Base-by-base conservation (phyloP, 805 yeast species). In the Metschnikowia bowlesiae region DNA sequence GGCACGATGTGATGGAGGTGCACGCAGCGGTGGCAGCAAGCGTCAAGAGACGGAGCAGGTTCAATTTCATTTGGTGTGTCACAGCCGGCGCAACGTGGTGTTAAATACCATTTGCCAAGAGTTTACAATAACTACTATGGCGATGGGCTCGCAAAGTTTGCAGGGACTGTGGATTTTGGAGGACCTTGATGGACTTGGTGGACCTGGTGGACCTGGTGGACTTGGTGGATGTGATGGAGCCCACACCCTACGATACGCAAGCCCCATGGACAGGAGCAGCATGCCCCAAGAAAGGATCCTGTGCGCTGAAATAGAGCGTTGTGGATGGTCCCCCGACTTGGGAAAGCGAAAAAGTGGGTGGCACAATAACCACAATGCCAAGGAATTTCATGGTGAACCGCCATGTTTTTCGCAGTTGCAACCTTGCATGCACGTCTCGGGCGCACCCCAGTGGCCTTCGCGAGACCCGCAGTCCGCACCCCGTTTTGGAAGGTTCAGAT, bases 1-100 rank as follows among this genome's bases (percentile, higher is more conserved):
- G 52, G 46, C 52, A 49, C 10, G 40, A 41, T 10, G 49, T 45
- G 29, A 49, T 33, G 16, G 51, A 44, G 22, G 16, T 28, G 16
- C 40, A 47, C 8, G n/a, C 32, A 8, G 32, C 48, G 16, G 46
- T 13, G n/a, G 39, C 39, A 22, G 28, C 14, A n/a, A 28, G 14
- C 14, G 35, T 8, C 39, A 44, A 44, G 7, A 28, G 22, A 33
- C 14, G 16, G 43, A 39, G 26, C 2, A 14, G 6, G 14, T n/a
- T 26, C 14, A 41, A 41, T 14, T 42, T 42, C 45, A 42, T 42
- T 13, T 33, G 36, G 6, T 14, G 16, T 6, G 16, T n/a, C 14
- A 13, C 8, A 13, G 4, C 14, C 16, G 36, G 36, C 8, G 36
- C 6, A 13, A 13, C n/a, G 36, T 4, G 36, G 13, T 16, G 6